These are phyloP conservation scores for Ophiostoma tasmaniense DNA, from an alignment of 2,329 filamentous ascomycete genomes.

Conservation along the genomic window DNA sequence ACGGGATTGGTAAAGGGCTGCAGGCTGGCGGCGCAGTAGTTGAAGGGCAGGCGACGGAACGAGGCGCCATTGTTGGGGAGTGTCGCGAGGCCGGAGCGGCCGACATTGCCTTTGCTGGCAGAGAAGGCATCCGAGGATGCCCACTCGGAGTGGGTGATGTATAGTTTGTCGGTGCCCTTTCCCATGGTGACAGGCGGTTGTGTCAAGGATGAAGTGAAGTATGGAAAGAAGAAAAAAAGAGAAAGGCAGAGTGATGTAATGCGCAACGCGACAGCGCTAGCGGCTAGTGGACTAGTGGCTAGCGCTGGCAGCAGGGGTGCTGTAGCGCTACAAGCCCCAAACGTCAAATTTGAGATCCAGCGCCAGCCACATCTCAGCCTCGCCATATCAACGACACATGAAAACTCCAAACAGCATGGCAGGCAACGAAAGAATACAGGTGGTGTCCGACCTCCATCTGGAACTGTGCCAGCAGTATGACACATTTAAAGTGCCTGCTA, in stretches of 20 bases:
- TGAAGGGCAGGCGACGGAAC: conserved; percentile 90
- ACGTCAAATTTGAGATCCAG: not conserved
- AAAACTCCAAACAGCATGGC: not conserved
- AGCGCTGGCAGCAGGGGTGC: not conserved
- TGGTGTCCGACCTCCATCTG: conserved; percentile 50
- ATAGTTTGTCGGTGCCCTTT: conserved; percentile 49
- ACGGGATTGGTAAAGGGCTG: conserved; percentile 94
- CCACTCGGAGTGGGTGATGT: conserved; percentile 97
- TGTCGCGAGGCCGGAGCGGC: conserved; percentile 33
- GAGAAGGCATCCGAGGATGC: conserved; percentile 82
- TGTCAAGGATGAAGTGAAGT: not conserved
- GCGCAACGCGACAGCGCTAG: conserved; percentile 5
- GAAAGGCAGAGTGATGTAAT: not conserved
- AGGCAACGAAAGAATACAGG: conserved; percentile 28
- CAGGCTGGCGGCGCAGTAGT: conserved; percentile 92
- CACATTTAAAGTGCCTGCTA: conserved; percentile 17
- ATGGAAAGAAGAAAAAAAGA: not conserved
- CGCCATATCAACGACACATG: not conserved
- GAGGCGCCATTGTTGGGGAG: conserved; percentile 21
- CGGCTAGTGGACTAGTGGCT: not conserved
- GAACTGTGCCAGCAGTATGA: conserved; percentile 29
- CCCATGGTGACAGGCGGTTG: conserved; percentile 31
- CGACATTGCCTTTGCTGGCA: conserved; percentile 57
- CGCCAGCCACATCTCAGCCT: conserved; percentile 1
- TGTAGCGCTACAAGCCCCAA: not conserved